Evolutionary conservation across 805 yeast species (phyloP), one percentile per base, ranked within the genome.

Genomic region (Lachancea waltii): DNA sequence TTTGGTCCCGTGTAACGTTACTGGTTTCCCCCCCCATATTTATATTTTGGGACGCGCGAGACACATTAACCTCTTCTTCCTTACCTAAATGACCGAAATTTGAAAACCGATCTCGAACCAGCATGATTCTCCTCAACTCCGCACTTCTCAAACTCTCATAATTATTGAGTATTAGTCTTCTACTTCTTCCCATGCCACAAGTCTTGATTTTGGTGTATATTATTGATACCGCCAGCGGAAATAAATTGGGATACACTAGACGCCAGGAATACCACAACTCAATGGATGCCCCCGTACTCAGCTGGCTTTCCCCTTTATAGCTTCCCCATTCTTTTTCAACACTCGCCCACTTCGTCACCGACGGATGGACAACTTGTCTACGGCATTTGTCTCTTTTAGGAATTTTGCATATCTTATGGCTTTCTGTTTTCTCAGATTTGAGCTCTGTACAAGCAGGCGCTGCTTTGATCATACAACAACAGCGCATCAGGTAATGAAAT

Each of bases 161-260:
- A 8, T 34, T 10, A 5, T 22, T 25, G 11, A n/a, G 27, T 15
- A 11, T n/a, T n/a, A 25, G 8, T 7, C 14, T 32, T 23, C 15
- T 28, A 23, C 22, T 19, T 17, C 37, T 26, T 17, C 25, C 37
- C 5, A 26, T 15, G 9, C 37, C 23, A 23, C 37, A 7, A 10
- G 30, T 34, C 30, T 30, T 34, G 15, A 34, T 11, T 25, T 34
- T 34, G 24, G 37, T 25, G 30, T 34, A 34, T 18, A 34, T 18
- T 19, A 34, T 16, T 8, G 30, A 8, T 17, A 34, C 9, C 8
- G 37, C 37, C 15, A 34, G 23, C 20, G 26, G 23, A 21, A 34
- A 34, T 25, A 26, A 34, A 17, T 34, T 15, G 10, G 37, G 37
- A 18, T 34, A 34, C n/a, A 21, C 23, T 19, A 15, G 17, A 11